Evolutionary conservation across 768 basidiomycete genomes (phyloP).

Genomic region (Macrolepiota albuminosa): DNA sequence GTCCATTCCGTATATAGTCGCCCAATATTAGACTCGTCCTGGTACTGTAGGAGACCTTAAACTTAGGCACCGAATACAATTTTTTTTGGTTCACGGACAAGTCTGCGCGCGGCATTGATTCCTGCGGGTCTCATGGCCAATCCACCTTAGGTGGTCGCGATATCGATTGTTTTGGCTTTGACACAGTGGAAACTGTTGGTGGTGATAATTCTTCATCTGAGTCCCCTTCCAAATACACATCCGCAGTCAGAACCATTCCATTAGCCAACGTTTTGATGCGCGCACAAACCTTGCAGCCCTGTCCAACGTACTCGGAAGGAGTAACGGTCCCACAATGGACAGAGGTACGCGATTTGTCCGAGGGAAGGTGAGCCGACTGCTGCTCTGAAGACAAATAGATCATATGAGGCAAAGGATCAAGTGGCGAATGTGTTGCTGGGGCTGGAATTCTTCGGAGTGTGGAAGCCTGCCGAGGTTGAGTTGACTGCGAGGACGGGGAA

Average conservation of each 20-base stretch:
- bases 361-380: no score
- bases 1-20: no score
- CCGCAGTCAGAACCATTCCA: neutral
- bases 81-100: no score
- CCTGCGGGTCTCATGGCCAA: no score
- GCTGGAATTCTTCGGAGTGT: neutral
- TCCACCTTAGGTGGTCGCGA: no score
- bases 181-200: conserved; percentile 21
- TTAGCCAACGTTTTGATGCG: neutral
- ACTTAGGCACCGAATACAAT: no score
- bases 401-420: neutral
- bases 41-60: no score
- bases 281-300: conserved; percentile 11
- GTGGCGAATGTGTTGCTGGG: neutral
- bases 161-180: conserved; percentile 19
- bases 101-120: no score
- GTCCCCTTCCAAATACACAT: conserved; percentile 12
- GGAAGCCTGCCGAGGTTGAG: neutral
- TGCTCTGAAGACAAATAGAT: neutral
- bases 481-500: no score
- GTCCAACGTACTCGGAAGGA: neutral
- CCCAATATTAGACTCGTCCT: no score
- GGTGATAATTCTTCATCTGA: conserved; percentile 6
- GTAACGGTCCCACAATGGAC: neutral
- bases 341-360: no score